These are phyloP conservation scores for Aureobasidium namibiae DNA, from an alignment of 2,329 filamentous ascomycete genomes.

Conservation along the genomic window DNA sequence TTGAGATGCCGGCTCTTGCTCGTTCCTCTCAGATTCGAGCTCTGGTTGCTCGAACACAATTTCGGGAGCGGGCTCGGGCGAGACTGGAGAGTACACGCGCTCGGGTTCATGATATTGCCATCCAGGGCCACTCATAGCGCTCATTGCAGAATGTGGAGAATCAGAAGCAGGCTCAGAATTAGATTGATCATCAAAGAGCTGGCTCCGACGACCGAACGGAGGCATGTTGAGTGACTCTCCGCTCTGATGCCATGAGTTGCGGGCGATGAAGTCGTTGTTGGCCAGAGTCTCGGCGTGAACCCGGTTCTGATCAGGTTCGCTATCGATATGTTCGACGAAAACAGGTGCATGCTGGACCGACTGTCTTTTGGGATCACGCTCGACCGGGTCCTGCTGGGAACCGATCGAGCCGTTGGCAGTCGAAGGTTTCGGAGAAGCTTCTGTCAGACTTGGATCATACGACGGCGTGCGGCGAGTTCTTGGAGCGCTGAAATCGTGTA, in stretches of 20 bases:
- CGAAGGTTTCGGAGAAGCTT: background rate
- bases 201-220: conserved; percentile 27
- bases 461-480: conserved; percentile 36
- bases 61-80: conserved; percentile 7
- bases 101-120: conserved; percentile 5
- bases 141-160: conserved; percentile 15
- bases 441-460: conserved; percentile 14
- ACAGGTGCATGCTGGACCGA: conserved; percentile 45
- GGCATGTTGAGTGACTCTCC: conserved; percentile 25
- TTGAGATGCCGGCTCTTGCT: background rate
- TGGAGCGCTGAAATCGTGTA: conserved; percentile 59
- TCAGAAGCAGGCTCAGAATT: conserved; percentile 17
- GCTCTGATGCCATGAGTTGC: conserved; percentile 31
- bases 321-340: conserved; percentile 54
- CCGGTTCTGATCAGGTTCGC: conserved; percentile 35
- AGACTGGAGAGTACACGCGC: conserved; percentile 10
- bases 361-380: background rate
- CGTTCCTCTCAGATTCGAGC: background rate
- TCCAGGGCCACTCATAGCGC: conserved; percentile 5
- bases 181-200: conserved; percentile 21
- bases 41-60: background rate
- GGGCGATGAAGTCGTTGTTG: conserved; percentile 40
- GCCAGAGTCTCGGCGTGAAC: conserved; percentile 40
- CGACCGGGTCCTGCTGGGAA: background rate
- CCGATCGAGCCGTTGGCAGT: conserved; percentile 3